Percentiles rank a stretch among this genome's conserved stretches.
Conservation (phyloP, 2,329 filamentous ascomycete genomes). For the Beauveria medogensis region DNA sequence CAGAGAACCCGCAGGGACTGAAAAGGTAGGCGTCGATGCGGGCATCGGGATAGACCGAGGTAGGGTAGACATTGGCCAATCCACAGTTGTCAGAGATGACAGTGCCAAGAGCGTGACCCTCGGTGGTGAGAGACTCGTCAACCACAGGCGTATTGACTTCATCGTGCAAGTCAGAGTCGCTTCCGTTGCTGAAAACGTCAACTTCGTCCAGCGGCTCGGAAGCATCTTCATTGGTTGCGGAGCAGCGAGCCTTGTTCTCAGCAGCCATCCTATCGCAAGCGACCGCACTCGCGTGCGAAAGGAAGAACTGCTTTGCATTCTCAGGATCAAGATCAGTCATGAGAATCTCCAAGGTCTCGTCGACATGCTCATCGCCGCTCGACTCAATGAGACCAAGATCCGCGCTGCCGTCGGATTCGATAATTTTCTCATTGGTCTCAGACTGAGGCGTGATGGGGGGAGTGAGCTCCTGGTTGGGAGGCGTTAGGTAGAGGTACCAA, state of each 20-base stretch:
- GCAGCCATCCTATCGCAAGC: slow-evolving; percentile 72
- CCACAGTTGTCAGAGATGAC: slow-evolving; percentile 88
- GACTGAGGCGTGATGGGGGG: slow-evolving; percentile 71
- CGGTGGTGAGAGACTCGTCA: slow-evolving; percentile 73
- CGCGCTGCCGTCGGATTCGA: slow-evolving; percentile 47
- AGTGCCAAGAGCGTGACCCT: slow-evolving; percentile 87
- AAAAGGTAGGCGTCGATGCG: slow-evolving; percentile 95
- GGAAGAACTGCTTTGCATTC: slow-evolving; percentile 63
- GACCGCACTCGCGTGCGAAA: slow-evolving; percentile 73
- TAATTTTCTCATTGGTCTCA: slow-evolving; percentile 29
- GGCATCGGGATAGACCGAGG: slow-evolving; percentile 79
- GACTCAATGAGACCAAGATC: slow-evolving; percentile 29
- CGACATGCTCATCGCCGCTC: slow-evolving; percentile 44
- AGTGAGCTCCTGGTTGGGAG: slow-evolving; percentile 70
- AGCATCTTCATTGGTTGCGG: slow-evolving; percentile 44
- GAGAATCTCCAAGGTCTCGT: slow-evolving; percentile 69
- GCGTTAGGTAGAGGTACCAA: slow-evolving; percentile 97
- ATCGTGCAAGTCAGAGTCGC: slow-evolving; percentile 45
- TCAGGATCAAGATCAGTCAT: slow-evolving; percentile 65
- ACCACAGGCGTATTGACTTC: slow-evolving; percentile 43
- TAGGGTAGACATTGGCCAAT: slow-evolving; percentile 80
- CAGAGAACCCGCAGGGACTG: slow-evolving; percentile 92
- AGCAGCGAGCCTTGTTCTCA: slow-evolving; percentile 55
- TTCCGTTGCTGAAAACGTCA: slow-evolving; percentile 73
- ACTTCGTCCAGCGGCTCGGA: slow-evolving; percentile 50